These are phyloP conservation scores for Rubus parviflorus DNA, from an alignment of 306 rosid genomes.

Conservation along the genomic window DNA sequence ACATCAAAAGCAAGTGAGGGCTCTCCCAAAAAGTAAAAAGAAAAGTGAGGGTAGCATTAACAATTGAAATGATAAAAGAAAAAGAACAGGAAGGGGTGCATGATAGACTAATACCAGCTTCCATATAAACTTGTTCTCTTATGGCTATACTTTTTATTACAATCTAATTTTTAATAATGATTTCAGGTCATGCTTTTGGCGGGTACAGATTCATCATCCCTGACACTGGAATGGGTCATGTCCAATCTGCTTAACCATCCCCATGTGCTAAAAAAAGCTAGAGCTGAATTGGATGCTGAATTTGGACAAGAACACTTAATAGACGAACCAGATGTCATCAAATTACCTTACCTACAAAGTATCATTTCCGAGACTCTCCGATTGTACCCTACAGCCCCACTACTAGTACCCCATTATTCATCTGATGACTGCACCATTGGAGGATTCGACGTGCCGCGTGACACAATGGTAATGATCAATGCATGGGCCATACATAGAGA, in stretches of 20 bases:
- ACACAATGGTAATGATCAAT: conserved; percentile 34
- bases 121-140: neutral
- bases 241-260: conserved; percentile 15
- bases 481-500: conserved; percentile 50
- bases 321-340: conserved; percentile 1
- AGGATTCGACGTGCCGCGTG: conserved; percentile 40
- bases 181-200: conserved; percentile 2
- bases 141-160: neutral
- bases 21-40: neutral
- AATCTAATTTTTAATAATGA: neutral
- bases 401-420: conserved; percentile 34
- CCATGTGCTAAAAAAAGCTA: conserved; percentile 5
- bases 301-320: neutral
- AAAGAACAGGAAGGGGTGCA: neutral
- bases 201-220: neutral
- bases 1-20: neutral
- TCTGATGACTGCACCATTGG: conserved; percentile 29
- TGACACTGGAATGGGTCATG: conserved; percentile 3
- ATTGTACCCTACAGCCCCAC: conserved; percentile 27
- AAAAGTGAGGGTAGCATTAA: neutral
- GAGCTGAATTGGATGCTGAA: conserved; percentile 29
- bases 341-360: conserved; percentile 18
- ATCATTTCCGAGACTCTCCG: conserved; percentile 26
- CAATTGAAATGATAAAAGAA: neutral
- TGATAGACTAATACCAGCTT: neutral